Evolutionary conservation across 2,329 filamentous ascomycete genomes (phyloP), one percentile per base, ranked within the genome.

Genomic region (Leptographium wingfieldii): DNA sequence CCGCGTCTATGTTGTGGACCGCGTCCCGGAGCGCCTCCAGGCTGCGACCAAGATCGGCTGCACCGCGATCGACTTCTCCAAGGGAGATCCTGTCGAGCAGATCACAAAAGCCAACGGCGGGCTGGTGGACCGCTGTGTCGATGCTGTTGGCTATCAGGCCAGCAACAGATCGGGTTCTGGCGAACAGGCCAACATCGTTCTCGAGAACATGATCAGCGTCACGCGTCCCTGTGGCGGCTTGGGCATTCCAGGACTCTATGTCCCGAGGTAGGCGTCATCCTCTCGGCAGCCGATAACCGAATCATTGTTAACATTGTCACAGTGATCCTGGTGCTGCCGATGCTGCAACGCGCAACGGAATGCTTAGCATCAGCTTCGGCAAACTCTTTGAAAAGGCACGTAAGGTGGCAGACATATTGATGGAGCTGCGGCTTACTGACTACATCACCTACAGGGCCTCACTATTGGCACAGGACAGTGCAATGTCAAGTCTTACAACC

Each of bases 1-100:
- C 31, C 46, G 49, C 25, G 64, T 68, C 7, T 68, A 63, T 60
- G 49, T 58, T 27, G 60, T 69, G 38, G 67, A 69, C 58, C 65
- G 65, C 49, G 59, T 69, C 7, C 59, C 57, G 3, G 56, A 59
- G 27, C 67, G 67, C 0, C 66, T 69, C 35, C 62, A 58, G 2
- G 61, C 58, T 16, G 67, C 67, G 22, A 57, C 57, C 11, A 25
- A 29, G n/a, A 64, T 69, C 55, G 67, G 66, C 31, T 61, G 63
- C 25, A 61, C 63, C 7, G 61, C 67, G 14, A 66, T 68, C 60
- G 59, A 67, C 59, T 65, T 68, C 48, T 40, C 61, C 11, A 53
- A 61, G 12, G 55, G 61, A n/a, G 61, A 59, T 25, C 56, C 65
- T 1, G 61, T 57, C 4, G 63, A 62, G 43, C 67, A 65, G 62